These are phyloP conservation scores for Hydnum rufescens DNA, from an alignment of 768 basidiomycete species.

Conservation along the genomic window DNA sequence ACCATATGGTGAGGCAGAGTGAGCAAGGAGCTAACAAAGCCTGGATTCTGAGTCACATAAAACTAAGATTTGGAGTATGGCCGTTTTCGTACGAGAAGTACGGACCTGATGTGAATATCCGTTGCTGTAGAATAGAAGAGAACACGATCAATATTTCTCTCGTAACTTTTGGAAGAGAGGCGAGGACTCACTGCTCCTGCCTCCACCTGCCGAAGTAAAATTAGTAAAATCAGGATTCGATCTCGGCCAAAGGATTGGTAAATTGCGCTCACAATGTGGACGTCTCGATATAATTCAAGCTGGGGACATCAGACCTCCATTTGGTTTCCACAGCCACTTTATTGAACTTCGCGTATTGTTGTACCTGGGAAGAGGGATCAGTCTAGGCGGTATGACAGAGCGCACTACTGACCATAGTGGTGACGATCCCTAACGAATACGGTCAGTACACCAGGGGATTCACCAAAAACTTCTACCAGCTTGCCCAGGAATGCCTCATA, in stretches of 20 bases:
- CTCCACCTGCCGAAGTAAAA: background rate
- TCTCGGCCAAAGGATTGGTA: conserved; percentile 14
- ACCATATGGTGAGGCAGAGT: conserved; percentile 50
- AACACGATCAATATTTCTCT: background rate
- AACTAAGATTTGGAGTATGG: conserved; percentile 29
- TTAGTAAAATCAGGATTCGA: background rate
- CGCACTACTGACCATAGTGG: too few species aligned
- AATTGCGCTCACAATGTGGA: conserved; percentile 73
- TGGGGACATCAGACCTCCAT: conserved; percentile 54
- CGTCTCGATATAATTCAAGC: conserved; percentile 74
- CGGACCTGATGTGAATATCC: conserved; percentile 9
- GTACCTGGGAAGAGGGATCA: too few species aligned
- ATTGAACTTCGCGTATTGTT: conserved; percentile 71
- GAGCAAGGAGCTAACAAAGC: conserved; percentile 74
- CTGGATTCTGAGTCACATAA: conserved; percentile 78
- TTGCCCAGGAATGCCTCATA: conserved; percentile 77
- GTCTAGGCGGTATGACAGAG: too few species aligned
- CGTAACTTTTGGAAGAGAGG: background rate
- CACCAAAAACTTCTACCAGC: background rate
- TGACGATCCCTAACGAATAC: conserved; percentile 30
- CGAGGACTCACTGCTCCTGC: conserved; percentile 1
- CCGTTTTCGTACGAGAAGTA: background rate
- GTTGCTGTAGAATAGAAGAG: background rate
- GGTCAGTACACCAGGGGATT: background rate
- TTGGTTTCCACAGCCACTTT: conserved; percentile 55